Percentiles rank a stretch among this genome's conserved stretches.
Evolutionary conservation across 441 rosid genomes (phyloP).

Genomic region (Eruca vesicaria): DNA sequence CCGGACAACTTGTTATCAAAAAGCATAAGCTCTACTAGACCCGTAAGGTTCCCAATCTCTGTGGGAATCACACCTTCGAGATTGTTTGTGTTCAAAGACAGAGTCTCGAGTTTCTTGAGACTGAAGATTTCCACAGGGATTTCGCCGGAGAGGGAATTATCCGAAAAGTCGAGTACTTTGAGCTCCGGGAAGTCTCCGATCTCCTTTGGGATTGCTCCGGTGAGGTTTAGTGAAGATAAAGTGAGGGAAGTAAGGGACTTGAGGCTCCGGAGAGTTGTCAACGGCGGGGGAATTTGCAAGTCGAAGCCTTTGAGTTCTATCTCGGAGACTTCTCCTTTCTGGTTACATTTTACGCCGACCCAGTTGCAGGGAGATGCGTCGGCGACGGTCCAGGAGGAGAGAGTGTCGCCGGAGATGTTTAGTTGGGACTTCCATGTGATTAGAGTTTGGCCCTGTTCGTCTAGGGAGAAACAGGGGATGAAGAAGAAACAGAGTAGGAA

Average conservation of each 20-base stretch:
- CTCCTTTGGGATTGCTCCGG: constrained; percentile 67
- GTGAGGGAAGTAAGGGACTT: constrained; percentile 55
- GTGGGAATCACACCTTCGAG: constrained; percentile 73
- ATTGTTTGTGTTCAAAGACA: constrained; percentile 60
- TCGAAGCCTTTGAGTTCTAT: constrained; percentile 53
- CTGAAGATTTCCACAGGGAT: constrained; percentile 68
- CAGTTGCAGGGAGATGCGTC: constrained; percentile 69
- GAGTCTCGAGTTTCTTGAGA: constrained; percentile 50
- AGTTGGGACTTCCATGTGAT: constrained; percentile 69
- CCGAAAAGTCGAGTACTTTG: constrained; percentile 57
- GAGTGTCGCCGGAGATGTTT: constrained; percentile 46
- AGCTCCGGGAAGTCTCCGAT: constrained; percentile 60
- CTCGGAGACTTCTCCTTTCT: constrained; percentile 50
- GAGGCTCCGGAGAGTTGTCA: constrained; percentile 53
- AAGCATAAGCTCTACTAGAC: constrained; percentile 52
- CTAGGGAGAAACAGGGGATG: constrained; percentile 45
- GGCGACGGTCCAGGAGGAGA: constrained; percentile 58
- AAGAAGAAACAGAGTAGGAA: constrained; percentile 44
- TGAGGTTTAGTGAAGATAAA: constrained; percentile 68
- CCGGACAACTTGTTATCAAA: constrained; percentile 76
- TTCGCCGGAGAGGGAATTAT: constrained; percentile 70
- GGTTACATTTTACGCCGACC: constrained; percentile 67
- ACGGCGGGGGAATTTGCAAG: constrained; percentile 62
- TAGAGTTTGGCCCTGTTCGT: constrained; percentile 75
- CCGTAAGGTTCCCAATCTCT: constrained; percentile 63